Base-by-base conservation (phyloP, 2,329 filamentous ascomycete genomes). In the Aureobasidium sp. region DNA sequence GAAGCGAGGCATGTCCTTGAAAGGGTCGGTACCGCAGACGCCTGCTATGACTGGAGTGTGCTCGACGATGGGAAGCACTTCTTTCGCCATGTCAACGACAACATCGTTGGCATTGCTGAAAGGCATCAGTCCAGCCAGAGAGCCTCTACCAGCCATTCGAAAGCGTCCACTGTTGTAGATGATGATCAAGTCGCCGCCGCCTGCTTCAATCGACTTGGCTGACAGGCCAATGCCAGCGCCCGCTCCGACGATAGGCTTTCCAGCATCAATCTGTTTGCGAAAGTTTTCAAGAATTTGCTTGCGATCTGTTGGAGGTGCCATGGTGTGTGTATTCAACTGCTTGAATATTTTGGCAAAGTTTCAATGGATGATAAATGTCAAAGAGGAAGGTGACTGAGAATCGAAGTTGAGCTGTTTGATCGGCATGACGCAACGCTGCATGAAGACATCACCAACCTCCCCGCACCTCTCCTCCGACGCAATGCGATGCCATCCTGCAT, bases 111-210 rank as follows among this genome's bases (percentile, higher is more conserved):
- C 86, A 68, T 89, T 86, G 4, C 84, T 83, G 68, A 87, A 89
- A 0, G 86, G 85, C 85, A 89, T 87, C 54, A 89, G 72, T 0
- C 87, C 87, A 0, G 87, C 86, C 11, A 89, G 73, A 0, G 85
- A 88, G 0, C 87, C 87, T 45, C 84, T 77, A 0, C 87, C 87
- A 0, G 86, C 86, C 87, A 90, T 90, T 10, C 87, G 83, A 70
- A 86, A 90, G 4, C 86, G 81, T 0, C 87, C 87, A 41, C 83
- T 86, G 72, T 89, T 89, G 77, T 89, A 89, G 67, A 89, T 81
- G 64, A 89, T 84, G 68, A 90, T 88, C 45, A 90, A 75, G 67
- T 89, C 86, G 14, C 81, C 84, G 63, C 86, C 85, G 41, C 86
- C 87, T 49, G 80, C 79, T 71, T 90, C 87, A 65, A 88, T 81